phyloP scores from a whole-genome alignment of 75 land plant species.

The Ceratopteris richardii region DNA sequence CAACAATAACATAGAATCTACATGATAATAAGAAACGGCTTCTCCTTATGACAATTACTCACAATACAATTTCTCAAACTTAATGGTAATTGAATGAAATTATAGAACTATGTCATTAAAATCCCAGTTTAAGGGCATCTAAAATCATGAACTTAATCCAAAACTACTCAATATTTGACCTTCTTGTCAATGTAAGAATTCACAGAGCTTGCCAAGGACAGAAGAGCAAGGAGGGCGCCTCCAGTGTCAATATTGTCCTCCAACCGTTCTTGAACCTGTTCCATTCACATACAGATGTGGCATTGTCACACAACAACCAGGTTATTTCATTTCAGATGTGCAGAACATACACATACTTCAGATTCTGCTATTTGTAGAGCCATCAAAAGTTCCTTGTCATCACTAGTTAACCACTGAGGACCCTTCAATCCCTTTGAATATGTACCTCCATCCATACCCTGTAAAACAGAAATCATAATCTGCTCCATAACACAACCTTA shows the following conservation, averaged over 20 bases:
- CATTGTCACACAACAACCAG: neutral
- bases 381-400: conserved; percentile 16
- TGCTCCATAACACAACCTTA: neutral
- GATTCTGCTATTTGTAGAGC: conserved; percentile 11
- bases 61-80: too few species aligned
- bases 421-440: conserved; percentile 18
- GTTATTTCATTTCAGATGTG: neutral
- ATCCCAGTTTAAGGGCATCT: too few species aligned
- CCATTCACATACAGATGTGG: neutral
- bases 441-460: conserved; percentile 5
- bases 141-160: too few species aligned
- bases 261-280: conserved; percentile 26
- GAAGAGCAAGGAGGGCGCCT: conserved; percentile 29
- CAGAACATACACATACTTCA: conserved; percentile 9
- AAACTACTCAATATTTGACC: too few species aligned
- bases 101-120: too few species aligned
- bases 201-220: conserved; percentile 26
- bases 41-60: too few species aligned
- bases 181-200: conserved; percentile 28
- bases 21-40: too few species aligned
- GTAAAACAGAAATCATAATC: neutral
- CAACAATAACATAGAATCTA: too few species aligned
- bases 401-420: conserved; percentile 11
- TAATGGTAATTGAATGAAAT: too few species aligned
- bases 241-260: conserved; percentile 43